Conservation (phyloP, 371 early-diverging fungal genomes). For the Choanephora cucurbitarum region DNA sequence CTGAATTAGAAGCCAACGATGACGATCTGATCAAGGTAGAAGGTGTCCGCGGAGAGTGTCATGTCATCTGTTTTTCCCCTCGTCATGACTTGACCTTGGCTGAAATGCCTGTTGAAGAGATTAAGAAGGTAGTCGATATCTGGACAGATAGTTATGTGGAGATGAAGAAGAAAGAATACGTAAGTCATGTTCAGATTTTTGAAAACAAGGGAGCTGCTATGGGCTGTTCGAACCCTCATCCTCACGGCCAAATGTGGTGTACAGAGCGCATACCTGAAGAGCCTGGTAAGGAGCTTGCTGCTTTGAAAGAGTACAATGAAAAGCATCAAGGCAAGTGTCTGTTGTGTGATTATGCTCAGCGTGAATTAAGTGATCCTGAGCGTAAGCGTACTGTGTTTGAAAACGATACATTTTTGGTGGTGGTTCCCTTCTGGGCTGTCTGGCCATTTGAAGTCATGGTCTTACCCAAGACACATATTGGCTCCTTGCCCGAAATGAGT, state of each 20-base stretch:
- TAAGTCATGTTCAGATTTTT: conserved; percentile 89
- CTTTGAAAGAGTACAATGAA: conserved; percentile 58
- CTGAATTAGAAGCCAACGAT: conserved; percentile 32
- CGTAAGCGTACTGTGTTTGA: conserved; percentile 73
- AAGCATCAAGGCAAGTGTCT: conserved; percentile 59
- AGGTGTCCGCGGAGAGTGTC: conserved; percentile 79
- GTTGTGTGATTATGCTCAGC: conserved; percentile 77
- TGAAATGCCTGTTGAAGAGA: conserved; percentile 69
- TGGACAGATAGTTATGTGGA: conserved; percentile 71
- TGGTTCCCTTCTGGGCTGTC: conserved; percentile 94
- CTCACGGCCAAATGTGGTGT: conserved; percentile 92
- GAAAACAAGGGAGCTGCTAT: conserved; percentile 96
- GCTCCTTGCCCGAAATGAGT: conserved; percentile 57
- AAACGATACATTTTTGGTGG: conserved; percentile 76
- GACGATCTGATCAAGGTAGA: conserved; percentile 63
- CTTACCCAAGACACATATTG: conserved; percentile 69
- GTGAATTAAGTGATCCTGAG: conserved; percentile 61
- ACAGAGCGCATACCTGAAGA: conserved; percentile 82
- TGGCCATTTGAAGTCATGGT: conserved; percentile 96
- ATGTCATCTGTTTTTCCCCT: conserved; percentile 90
- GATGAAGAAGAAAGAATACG: conserved; percentile 43
- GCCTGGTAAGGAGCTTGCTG: conserved; percentile 66
- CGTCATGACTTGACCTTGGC: conserved; percentile 88
- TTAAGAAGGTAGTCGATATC: conserved; percentile 67
- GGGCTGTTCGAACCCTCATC: conserved; percentile 97